Conservation (phyloP, 2,329 filamentous ascomycete species). For the Trichoderma sp. region DNA sequence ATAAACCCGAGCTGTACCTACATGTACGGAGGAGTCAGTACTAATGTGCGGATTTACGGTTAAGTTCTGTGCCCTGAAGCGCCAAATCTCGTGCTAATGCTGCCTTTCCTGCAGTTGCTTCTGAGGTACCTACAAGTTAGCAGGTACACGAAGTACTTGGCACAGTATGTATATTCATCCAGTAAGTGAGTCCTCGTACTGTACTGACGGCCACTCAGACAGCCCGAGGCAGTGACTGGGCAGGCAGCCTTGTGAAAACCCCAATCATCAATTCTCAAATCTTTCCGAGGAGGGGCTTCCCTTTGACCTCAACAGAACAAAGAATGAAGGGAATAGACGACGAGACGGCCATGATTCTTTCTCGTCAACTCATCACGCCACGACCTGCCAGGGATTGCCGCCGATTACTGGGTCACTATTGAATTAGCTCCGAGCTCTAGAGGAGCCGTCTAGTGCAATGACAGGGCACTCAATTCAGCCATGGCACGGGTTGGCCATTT, state of each 20-base stretch:
- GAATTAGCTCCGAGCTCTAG: constrained; percentile 12
- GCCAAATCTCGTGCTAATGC: not conserved
- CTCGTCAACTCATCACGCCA: constrained; percentile 16
- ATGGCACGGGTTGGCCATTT: not conserved
- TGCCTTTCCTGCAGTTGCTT: not conserved
- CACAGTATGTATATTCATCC: not conserved
- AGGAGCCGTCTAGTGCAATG: not conserved
- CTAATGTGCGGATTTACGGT: not conserved
- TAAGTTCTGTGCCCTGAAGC: not conserved
- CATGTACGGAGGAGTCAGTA: not conserved
- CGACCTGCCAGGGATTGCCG: constrained; percentile 6
- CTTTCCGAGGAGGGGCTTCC: not conserved
- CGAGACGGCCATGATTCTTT: not conserved
- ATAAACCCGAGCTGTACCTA: not conserved
- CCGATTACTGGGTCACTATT: constrained; percentile 14
- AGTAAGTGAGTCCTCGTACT: not conserved
- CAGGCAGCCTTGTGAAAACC: not conserved
- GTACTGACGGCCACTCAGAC: not conserved
- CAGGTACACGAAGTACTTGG: not conserved
- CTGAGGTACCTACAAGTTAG: not conserved
- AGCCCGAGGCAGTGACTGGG: not conserved
- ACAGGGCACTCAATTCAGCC: not conserved
- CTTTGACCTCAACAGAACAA: not conserved
- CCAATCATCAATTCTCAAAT: not conserved
- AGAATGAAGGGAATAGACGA: not conserved